A percentile compares a stretch with the other conserved stretches of the same genome.
These are phyloP conservation scores for Polygonum maritimum DNA, from an alignment of 148 eudicot species.

Conservation along the genomic window DNA sequence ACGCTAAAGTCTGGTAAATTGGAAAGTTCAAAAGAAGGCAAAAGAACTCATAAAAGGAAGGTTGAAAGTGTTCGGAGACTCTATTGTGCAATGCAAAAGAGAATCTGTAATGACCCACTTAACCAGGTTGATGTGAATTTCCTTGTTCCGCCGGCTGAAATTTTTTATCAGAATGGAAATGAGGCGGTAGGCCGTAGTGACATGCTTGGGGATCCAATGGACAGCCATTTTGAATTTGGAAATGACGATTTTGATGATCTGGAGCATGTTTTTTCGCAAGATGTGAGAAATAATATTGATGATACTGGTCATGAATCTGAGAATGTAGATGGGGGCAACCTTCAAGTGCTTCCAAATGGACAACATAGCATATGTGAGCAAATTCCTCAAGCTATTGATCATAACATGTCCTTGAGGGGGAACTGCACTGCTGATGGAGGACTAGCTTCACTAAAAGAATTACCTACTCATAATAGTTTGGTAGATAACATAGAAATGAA, in stretches of 20 bases:
- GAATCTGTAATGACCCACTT: constrained; percentile 51
- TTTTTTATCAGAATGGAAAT: constrained; percentile 29
- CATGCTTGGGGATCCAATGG: constrained; percentile 37
- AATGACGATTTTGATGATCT: constrained; percentile 21
- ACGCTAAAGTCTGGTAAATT: constrained; percentile 16
- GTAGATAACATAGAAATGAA: constrained; percentile 24
- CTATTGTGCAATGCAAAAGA: constrained; percentile 74
- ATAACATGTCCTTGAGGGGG: constrained; percentile 13
- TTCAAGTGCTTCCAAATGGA: constrained; percentile 25
- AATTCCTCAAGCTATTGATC: constrained; percentile 16
- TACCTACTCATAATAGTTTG: constrained; percentile 21
- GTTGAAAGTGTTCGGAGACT: constrained; percentile 44
- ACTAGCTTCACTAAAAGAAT: constrained; percentile 16
- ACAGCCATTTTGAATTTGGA: constrained; percentile 31
- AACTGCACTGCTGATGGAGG: constrained; percentile 19
- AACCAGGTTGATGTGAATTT: constrained; percentile 42
- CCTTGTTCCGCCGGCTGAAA: constrained; percentile 36
- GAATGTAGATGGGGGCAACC: constrained; percentile 21
- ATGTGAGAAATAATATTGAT: constrained; percentile 11
- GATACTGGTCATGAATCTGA: constrained; percentile 23
- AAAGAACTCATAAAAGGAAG: constrained; percentile 45
- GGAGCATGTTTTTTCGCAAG: constrained; percentile 27
- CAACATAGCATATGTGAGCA: constrained; percentile 6
- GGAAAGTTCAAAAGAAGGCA: constrained; percentile 39
- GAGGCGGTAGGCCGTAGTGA: constrained; percentile 16